These are phyloP conservation scores for Chara braunii DNA, from an alignment of 139 green algal species.

Conservation along the genomic window DNA sequence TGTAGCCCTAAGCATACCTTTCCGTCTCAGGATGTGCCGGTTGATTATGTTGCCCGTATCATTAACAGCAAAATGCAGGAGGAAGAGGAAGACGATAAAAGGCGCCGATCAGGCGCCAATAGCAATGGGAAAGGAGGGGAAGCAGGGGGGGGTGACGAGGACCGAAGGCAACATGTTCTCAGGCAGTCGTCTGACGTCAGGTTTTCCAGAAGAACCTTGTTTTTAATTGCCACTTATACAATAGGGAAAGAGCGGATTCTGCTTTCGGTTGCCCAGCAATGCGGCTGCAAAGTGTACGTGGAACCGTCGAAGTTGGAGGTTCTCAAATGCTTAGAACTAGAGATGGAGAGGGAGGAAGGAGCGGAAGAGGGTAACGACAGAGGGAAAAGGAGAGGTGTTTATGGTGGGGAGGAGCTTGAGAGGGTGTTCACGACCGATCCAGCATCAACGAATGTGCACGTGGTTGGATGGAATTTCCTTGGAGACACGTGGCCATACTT, in stretches of 20 bases:
- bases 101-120: background rate
- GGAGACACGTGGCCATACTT: slow-evolving; percentile 75
- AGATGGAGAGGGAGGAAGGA: no score
- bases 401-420: no score
- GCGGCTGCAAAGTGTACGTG: slow-evolving; percentile 22
- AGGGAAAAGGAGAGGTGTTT: no score
- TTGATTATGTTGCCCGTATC: slow-evolving; percentile 28
- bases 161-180: background rate
- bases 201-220: no score
- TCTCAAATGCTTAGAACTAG: slow-evolving; percentile 21
- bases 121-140: background rate
- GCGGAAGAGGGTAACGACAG: no score
- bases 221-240: slow-evolving; percentile 39
- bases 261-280: slow-evolving; percentile 9
- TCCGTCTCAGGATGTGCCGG: slow-evolving; percentile 28
- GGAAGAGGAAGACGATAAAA: background rate
- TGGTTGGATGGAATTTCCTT: slow-evolving; percentile 31
- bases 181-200: no score
- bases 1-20: slow-evolving; percentile 35
- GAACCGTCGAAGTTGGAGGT: slow-evolving; percentile 19
- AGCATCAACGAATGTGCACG: slow-evolving; percentile 22
- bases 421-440: slow-evolving; percentile 32
- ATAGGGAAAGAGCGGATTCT: slow-evolving; percentile 45
- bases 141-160: background rate
- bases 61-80: slow-evolving; percentile 21